Base-by-base conservation (phyloP, 306 rosid species). In the Sicyos baderoa region DNA sequence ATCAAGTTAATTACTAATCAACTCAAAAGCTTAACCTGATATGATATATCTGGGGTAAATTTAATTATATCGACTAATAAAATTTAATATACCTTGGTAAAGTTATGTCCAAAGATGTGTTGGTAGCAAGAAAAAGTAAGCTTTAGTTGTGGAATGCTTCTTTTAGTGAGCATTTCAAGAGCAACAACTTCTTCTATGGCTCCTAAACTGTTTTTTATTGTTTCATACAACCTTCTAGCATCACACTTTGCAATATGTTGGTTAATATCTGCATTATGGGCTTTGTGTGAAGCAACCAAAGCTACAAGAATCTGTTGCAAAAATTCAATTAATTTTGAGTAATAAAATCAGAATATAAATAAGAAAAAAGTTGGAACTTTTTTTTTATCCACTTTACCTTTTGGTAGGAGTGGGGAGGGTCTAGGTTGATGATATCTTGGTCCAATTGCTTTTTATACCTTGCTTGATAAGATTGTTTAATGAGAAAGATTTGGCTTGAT, bases 91-190 rank as follows among this genome's bases (percentile, higher is more conserved):
- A 65, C 96, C 92, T 85, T 75, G 40, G 82, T 78, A 64, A 82
- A 89, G 76, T 80, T 88, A 76, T 85, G 90, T 0, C 96, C 96
- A 73, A 86, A 89, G 49, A 89, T 89, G 83, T 76, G 90, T 68
- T 83, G 87, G 49, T 86, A 89, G 77, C 85, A 80, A 13, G 78
- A 82, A 80, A 86, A 77, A 16, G 92, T 86, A 18, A 81, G 82
- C 79, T 86, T 89, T 2, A 86, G 71, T 75, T 89, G 92, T 40
- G 80, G 85, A 80, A 86, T 83, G 82, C 92, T 89, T 54, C 96
- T 80, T 80, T 89, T 89, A 70, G 90, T 83, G 2, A 89, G 75
- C 49, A 84, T 80, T 75, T 89, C 96, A n/a, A 89, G 76, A 0
- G 80, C 87, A 71, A 86, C 80, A 56, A 84, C 82, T 81, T 80